Base-by-base conservation (phyloP, 2,329 filamentous ascomycete genomes). In the Parafenestella ontariensis region DNA sequence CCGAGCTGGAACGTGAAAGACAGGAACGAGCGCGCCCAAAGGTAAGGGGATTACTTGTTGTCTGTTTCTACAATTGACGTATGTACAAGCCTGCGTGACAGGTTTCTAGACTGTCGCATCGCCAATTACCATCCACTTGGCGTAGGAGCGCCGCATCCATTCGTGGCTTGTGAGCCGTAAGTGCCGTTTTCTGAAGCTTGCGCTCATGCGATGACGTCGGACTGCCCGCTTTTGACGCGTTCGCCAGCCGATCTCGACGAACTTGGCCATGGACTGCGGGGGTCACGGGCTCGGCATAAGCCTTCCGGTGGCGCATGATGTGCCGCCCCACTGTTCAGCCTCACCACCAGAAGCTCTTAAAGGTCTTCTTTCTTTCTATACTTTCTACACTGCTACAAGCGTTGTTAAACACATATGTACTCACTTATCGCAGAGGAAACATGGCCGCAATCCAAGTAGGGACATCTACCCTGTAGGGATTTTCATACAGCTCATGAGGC, bases 11-110 rank as follows among this genome's bases (percentile, higher is more conserved):
- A n/a, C n/a, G n/a, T 5, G 54, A 59, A 23, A 40, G 41, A 40
- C 58, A 46, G 44, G 40, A 39, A 40, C 31, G 39, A 29, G 20
- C 20, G 39, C 42, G 49, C 54, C 57, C 53, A 55, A 41, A 49
- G 46, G 51, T 8, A 49, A 53, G 52, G 57, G 48, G 58, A 52
- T 42, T 29, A 26, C 34, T 45, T 53, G 46, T 54, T 52, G 39
- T 54, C 48, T 46, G 45, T 54, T 43, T 62, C 53, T 60, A 56
- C 52, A 44, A 46, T 66, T 68, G 65, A 68, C 64, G 65, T 68
- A 66, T 54, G 51, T 52, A 52, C 59, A 54, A 46, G 49, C 45
- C 40, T 31, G 15, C 3, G 36, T 41, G 48, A 49, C 54, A 58
- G 57, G 49, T 36, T 55, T 56, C 46, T 44, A 20, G 47, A 46